Percentiles rank a stretch among this genome's conserved stretches.
phyloP scores from a whole-genome alignment of 441 rosid species.

The Euphorbia celastroides region DNA sequence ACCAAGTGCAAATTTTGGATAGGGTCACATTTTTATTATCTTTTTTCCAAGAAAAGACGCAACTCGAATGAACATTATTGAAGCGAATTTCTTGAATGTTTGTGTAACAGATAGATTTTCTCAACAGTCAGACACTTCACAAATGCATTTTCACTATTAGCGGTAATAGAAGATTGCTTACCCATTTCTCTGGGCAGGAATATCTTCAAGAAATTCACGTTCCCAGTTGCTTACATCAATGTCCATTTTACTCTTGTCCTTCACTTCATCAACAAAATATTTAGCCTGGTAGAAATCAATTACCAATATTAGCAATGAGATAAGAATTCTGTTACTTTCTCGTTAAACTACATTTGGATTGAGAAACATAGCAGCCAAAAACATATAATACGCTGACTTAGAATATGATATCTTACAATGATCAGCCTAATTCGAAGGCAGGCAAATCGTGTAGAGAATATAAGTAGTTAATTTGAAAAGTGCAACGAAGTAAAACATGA shows the following conservation, averaged over 20 bases:
- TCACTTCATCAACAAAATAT: conserved; percentile 74
- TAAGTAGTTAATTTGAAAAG: background rate
- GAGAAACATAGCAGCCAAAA: background rate
- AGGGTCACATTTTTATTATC: background rate
- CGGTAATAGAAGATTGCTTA: conserved; percentile 22
- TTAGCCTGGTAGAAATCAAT: conserved; percentile 52
- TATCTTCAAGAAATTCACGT: conserved; percentile 52
- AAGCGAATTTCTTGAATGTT: background rate
- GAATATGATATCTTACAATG: background rate
- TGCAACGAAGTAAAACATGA: no score
- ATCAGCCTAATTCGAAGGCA: background rate
- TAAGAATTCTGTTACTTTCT: background rate
- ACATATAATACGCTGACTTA: background rate
- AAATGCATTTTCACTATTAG: background rate
- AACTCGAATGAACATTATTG: background rate
- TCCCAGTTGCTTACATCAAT: conserved; percentile 66
- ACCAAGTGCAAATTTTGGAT: no score
- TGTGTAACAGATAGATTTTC: background rate
- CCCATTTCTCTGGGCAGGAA: conserved; percentile 81
- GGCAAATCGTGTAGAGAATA: background rate
- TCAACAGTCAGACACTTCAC: background rate
- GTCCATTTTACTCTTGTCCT: conserved; percentile 57
- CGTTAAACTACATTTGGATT: background rate
- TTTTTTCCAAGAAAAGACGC: no score
- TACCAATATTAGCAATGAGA: background rate